Evolutionary conservation across 345 rosid genomes (phyloP).

Genomic region (Orychophragmus violaceus): DNA sequence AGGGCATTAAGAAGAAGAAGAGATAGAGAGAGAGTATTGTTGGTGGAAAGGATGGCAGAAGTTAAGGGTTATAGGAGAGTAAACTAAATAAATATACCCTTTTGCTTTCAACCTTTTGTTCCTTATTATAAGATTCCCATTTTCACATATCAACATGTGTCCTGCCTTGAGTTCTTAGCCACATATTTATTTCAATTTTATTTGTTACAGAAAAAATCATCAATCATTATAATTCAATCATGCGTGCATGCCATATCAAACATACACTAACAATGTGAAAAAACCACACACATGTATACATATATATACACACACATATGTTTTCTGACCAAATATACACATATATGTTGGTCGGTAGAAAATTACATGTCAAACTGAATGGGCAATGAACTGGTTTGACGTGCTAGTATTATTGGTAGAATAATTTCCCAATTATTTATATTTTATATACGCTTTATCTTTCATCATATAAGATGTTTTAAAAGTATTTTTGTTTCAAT

Average conservation of each 20-base stretch:
- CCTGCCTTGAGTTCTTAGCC: constrained; percentile 16
- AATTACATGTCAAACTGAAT: background rate
- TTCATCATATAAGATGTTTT: too few species aligned
- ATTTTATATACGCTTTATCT: background rate
- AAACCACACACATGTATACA: background rate
- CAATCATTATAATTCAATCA: constrained; percentile 30
- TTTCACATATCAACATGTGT: constrained; percentile 24
- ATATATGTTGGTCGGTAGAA: constrained; percentile 9
- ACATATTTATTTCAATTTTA: constrained; percentile 10
- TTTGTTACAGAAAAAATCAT: background rate
- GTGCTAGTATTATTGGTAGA: background rate
- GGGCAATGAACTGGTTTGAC: background rate
- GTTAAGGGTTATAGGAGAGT: constrained; percentile 27
- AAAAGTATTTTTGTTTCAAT: too few species aligned
- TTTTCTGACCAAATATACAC: background rate
- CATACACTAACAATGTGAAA: constrained; percentile 8
- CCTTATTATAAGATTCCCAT: constrained; percentile 28
- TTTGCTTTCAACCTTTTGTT: constrained; percentile 31
- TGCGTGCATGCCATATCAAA: constrained; percentile 25
- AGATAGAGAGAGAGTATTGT: constrained; percentile 11
- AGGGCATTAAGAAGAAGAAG: constrained; percentile 2
- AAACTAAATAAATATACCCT: constrained; percentile 27
- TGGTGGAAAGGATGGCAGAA: constrained; percentile 33
- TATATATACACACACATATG: background rate
- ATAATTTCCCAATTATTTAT: background rate